These are phyloP conservation scores for Neurospora africana DNA, from an alignment of 495 filamentous ascomycete genomes.

Conservation along the genomic window DNA sequence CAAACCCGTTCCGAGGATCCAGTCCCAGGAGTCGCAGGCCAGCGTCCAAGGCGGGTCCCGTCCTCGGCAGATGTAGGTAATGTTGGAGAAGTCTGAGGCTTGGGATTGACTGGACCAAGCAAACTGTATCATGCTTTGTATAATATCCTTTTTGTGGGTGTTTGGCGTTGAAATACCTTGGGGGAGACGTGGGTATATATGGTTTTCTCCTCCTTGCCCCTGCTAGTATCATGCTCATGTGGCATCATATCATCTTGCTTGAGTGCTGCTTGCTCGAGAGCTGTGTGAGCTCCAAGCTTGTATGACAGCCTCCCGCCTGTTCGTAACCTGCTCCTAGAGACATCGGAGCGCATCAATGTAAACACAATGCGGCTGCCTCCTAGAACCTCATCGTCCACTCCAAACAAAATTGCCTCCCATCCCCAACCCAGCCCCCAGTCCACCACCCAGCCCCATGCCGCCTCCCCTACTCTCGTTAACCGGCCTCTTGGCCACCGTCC, in stretches of 20 bases:
- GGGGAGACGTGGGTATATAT: background rate
- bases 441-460: slow-evolving; percentile 11
- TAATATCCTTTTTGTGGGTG: background rate
- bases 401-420: slow-evolving; percentile 51
- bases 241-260: background rate
- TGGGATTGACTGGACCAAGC: background rate
- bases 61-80: background rate
- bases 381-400: slow-evolving; percentile 36
- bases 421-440: slow-evolving; percentile 33
- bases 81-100: background rate
- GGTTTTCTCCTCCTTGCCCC: background rate
- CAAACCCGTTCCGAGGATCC: background rate
- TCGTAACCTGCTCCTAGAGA: background rate
- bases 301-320: background rate
- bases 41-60: background rate
- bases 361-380: no score
- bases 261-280: background rate
- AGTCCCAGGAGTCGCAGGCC: background rate
- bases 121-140: background rate
- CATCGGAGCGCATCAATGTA: background rate
- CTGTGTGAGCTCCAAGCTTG: background rate
- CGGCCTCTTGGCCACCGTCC: slow-evolving; percentile 61
- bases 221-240: background rate
- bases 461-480: slow-evolving; percentile 39
- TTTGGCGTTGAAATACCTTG: background rate